phyloP scores from a whole-genome alignment of 2,329 filamentous ascomycete genomes.

The Fusarium foetens region DNA sequence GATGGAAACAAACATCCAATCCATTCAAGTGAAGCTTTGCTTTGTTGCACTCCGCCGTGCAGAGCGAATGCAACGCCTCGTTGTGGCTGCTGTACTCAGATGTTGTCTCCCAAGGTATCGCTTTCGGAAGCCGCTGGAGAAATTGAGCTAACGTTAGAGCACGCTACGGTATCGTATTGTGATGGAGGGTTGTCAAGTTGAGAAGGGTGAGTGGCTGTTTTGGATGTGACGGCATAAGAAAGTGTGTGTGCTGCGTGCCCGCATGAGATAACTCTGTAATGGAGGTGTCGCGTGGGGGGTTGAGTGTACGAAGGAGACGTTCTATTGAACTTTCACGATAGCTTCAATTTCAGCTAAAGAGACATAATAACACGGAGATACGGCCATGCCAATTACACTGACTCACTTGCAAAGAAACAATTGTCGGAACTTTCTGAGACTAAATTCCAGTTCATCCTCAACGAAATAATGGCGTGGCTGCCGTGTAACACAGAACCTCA shows the following conservation, averaged over 20 bases:
- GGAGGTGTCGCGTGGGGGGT: slow-evolving; percentile 22
- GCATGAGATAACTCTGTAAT: slow-evolving; percentile 15
- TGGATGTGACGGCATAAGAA: slow-evolving; percentile 29
- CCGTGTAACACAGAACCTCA: slow-evolving; percentile 23
- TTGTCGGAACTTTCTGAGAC: neutral
- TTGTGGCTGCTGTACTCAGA: slow-evolving; percentile 31
- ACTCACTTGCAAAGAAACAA: neutral
- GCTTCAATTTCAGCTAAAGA: slow-evolving; percentile 3
- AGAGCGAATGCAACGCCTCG: slow-evolving; percentile 29
- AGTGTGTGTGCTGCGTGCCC: slow-evolving; percentile 10
- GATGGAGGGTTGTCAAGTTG: slow-evolving; percentile 14
- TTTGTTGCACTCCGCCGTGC: slow-evolving; percentile 20
- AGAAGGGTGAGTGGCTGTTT: slow-evolving; percentile 23
- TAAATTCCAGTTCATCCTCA: slow-evolving; percentile 18
- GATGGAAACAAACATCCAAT: neutral
- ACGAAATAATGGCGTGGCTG: slow-evolving; percentile 21
- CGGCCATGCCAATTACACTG: neutral
- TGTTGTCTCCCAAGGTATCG: slow-evolving; percentile 29
- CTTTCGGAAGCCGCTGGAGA: slow-evolving; percentile 21
- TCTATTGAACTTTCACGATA: slow-evolving; percentile 19
- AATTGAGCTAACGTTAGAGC: neutral
- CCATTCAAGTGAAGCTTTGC: slow-evolving; percentile 5
- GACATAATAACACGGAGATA: neutral
- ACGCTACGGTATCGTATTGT: slow-evolving; percentile 11
- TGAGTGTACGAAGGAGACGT: neutral